Evolutionary conservation across 2,329 filamentous ascomycete genomes (phyloP), one percentile per base, ranked within the genome.

Genomic region (Cercospora berteroae): DNA sequence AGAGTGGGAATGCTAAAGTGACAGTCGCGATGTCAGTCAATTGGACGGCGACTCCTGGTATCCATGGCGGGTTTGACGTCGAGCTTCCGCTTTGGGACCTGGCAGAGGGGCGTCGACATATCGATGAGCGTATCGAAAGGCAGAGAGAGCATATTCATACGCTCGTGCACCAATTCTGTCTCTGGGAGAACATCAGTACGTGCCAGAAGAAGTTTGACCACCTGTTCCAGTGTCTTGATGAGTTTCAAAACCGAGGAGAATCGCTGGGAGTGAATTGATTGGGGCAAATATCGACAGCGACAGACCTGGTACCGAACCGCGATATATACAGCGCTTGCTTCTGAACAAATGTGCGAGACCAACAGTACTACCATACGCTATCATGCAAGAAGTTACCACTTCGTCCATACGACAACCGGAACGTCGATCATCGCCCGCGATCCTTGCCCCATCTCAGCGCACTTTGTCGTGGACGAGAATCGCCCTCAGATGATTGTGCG

Each of bases 391-490:
- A n/a, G 2, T 36, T 18, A 29, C 23, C 25, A 52, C 10, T 18
- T 36, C 25, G 13, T 25, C 44, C 18, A 31, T 29, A 20, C 23
- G 4, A 57, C 13, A 12, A 9, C 1, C 5, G 12, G 2, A 56
- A 13, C n/a, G 12, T 39, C n/a, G 5, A 55, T 44, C 39, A 63
- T 39, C 66, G 55, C 56, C 74, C 74, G 13, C 73, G 69, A 69
- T 77, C 69, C 67, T 73, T 73, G 9, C 75, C 75, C 75, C 75
- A 77, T 29, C 71, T 70, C 58, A 77, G 62, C 25, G 71, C 72
- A 58, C 72, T 75, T 65, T 75, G 73, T 65, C 73, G 67, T 33
- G 68, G 67, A 55, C 62, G 50, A 13, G 63, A 63, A 25, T 36
- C 42, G n/a, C 29, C 27, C 31, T 59, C 33, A 16, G 33, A 13